These are phyloP conservation scores for Colletotrichum incanum DNA, from an alignment of 2,329 filamentous ascomycete species.

Conservation along the genomic window DNA sequence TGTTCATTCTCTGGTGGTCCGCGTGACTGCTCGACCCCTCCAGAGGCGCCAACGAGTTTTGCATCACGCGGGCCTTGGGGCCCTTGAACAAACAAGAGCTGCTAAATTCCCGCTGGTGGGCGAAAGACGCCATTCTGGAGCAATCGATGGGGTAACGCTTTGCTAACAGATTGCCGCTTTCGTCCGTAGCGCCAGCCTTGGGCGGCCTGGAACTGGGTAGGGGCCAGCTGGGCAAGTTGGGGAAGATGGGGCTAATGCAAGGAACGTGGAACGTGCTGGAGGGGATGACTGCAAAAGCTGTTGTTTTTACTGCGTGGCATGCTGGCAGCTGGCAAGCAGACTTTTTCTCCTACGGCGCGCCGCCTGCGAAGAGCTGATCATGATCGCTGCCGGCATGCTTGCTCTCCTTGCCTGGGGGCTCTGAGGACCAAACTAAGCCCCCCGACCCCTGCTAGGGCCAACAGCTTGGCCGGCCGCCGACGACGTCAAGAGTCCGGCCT, in stretches of 20 bases:
- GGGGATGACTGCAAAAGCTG: not conserved
- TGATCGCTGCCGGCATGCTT: conserved; percentile 33
- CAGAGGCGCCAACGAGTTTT: conserved; percentile 3
- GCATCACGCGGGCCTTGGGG: conserved; percentile 25
- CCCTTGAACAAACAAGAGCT: not conserved
- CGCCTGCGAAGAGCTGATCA: conserved; percentile 1
- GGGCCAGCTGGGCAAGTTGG: conserved; percentile 23
- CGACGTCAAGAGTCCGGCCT: conserved; percentile 33
- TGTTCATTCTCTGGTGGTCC: conserved; percentile 11
- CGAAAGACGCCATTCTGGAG: conserved; percentile 33
- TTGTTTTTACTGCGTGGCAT: not conserved
- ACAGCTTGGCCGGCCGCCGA: conserved; percentile 20
- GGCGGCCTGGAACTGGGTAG: not conserved
- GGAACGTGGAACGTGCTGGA: conserved; percentile 32
- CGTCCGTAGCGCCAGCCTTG: conserved; percentile 27
- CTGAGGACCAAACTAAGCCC: not conserved
- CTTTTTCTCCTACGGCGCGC: conserved; percentile 2
- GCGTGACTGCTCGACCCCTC: conserved; percentile 24
- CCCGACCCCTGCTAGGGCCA: conserved; percentile 14
- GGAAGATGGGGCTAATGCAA: conserved; percentile 42
- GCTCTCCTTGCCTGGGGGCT: conserved; percentile 7
- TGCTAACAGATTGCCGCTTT: conserved; percentile 41
- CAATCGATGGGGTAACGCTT: conserved; percentile 42
- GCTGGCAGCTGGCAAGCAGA: conserved; percentile 2
- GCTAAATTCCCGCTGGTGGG: conserved; percentile 10